Percentiles rank a stretch among this genome's conserved stretches.
Evolutionary conservation across 257 asterid genomes (phyloP).

Genomic region (Capsicum pubescens): DNA sequence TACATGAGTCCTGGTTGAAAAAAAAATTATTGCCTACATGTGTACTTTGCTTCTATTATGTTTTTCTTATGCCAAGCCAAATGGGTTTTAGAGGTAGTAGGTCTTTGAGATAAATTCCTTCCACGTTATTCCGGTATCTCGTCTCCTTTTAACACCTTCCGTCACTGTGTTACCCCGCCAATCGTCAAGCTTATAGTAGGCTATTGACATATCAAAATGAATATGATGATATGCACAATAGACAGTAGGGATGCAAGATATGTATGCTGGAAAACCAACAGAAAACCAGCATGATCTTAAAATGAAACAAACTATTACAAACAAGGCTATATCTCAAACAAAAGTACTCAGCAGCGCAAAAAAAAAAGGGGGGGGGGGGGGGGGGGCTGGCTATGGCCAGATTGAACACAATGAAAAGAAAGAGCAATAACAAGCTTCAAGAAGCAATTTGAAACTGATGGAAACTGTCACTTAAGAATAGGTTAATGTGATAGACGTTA

Average conservation of each 20-base stretch:
- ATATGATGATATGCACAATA: background rate
- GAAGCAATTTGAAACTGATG: background rate
- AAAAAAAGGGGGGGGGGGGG: background rate
- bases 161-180: background rate
- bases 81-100: background rate
- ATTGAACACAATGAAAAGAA: background rate
- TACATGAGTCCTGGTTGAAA: background rate
- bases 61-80: background rate
- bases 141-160: conserved; percentile 16
- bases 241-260: background rate
- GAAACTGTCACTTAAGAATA: conserved; percentile 42
- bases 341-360: background rate
- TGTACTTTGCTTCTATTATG: background rate
- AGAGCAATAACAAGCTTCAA: background rate
- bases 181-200: conserved; percentile 13
- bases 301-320: background rate
- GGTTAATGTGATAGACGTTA: background rate
- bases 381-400: background rate
- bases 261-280: background rate
- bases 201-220: background rate
- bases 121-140: background rate
- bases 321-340: conserved; percentile 6
- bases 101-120: background rate
- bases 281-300: background rate
- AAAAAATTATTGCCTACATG: background rate